These are phyloP conservation scores for Xylaria acuta DNA, from an alignment of 495 filamentous ascomycete genomes.

Conservation along the genomic window DNA sequence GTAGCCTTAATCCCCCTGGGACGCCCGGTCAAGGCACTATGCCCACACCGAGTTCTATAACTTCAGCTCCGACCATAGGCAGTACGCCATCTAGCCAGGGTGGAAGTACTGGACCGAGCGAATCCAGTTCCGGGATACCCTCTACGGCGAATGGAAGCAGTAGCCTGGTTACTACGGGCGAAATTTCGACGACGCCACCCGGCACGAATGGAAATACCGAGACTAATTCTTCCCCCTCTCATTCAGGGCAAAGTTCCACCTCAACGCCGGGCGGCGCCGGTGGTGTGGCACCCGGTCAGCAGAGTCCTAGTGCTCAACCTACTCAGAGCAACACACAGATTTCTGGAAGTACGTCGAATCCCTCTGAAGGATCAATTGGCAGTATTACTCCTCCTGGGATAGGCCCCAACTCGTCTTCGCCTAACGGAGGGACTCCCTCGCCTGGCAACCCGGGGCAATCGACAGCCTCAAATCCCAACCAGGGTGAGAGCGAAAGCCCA, in stretches of 20 bases:
- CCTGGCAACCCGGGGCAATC: constrained; percentile 21
- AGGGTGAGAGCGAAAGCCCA: constrained; percentile 15
- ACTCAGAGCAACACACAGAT: constrained; percentile 15
- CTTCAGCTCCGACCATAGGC: neutral
- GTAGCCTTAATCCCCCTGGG: constrained; percentile 15
- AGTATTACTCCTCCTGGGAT: constrained; percentile 18
- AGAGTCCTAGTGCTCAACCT: constrained; percentile 6
- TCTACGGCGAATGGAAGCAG: constrained; percentile 14
- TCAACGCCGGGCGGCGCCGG: constrained; percentile 19
- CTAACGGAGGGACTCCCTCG: constrained; percentile 18
- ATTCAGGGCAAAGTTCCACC: neutral
- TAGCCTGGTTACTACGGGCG: neutral
- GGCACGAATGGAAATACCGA: neutral
- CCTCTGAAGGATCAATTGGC: constrained; percentile 12
- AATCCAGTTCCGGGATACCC: neutral
- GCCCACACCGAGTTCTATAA: neutral
- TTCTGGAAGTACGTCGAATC: constrained; percentile 13
- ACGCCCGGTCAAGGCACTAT: constrained; percentile 15
- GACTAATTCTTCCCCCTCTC: constrained; percentile 3
- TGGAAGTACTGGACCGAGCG: constrained; percentile 1
- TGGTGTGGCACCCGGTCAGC: constrained; percentile 27
- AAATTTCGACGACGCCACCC: constrained; percentile 7
- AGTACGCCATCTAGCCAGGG: neutral
- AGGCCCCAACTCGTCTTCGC: constrained; percentile 20
- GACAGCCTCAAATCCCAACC: constrained; percentile 29